A percentile compares a stretch with the other conserved stretches of the same genome.
Evolutionary conservation across 2,329 filamentous ascomycete species (phyloP).

Genomic region (Ophiostoma australiae): DNA sequence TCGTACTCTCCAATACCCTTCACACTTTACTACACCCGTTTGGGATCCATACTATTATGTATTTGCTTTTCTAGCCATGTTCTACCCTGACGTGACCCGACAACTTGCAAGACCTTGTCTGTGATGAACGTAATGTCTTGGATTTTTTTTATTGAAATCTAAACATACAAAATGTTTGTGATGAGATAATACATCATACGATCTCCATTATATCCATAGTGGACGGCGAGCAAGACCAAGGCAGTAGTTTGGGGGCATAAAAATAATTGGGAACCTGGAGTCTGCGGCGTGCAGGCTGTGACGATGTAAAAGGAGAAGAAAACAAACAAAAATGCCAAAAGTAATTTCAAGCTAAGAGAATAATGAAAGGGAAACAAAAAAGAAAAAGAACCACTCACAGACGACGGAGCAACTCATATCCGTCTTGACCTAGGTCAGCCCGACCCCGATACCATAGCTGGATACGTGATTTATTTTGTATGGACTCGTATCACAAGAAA

Average conservation of each 20-base stretch:
- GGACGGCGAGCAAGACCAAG: constrained; percentile 1
- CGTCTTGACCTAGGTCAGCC: neutral
- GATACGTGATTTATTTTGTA: neutral
- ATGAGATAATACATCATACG: neutral
- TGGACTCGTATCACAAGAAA: neutral
- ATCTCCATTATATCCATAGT: neutral
- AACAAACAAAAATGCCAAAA: neutral
- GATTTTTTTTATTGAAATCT: neutral
- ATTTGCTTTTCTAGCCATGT: neutral
- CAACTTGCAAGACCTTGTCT: constrained; percentile 13
- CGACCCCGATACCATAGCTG: neutral
- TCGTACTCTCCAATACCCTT: neutral
- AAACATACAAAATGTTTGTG: neutral
- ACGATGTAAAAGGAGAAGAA: neutral
- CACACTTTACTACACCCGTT: neutral
- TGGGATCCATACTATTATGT: neutral
- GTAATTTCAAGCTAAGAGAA: neutral
- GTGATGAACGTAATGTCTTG: constrained; percentile 7
- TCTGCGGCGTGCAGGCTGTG: neutral
- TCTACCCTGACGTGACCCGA: constrained; percentile 11
- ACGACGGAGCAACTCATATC: constrained; percentile 2
- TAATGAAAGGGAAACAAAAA: neutral
- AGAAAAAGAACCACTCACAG: neutral
- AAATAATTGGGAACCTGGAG: neutral
- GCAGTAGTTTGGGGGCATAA: neutral